Conservation (phyloP, 1,139 yeast species). For the Debaryomyces udenii region DNA sequence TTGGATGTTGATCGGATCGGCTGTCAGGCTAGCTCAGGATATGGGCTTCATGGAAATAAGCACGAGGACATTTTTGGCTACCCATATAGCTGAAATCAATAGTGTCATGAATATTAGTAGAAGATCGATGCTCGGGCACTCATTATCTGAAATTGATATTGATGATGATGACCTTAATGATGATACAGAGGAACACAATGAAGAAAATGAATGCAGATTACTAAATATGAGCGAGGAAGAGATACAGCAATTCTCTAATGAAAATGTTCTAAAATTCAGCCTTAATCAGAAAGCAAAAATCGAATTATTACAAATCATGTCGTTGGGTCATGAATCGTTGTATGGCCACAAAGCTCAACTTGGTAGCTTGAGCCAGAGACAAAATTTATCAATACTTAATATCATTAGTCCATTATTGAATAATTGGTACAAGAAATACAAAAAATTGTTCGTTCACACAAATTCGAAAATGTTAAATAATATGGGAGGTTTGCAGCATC, state of each 20-base stretch:
- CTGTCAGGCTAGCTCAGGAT: constrained; percentile 85
- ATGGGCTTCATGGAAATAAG: constrained; percentile 78
- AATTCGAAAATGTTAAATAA: constrained; percentile 30
- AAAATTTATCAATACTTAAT: constrained; percentile 70
- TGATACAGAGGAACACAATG: constrained; percentile 33
- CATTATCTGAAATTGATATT: constrained; percentile 64
- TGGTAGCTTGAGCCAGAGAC: constrained; percentile 58
- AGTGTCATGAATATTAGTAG: constrained; percentile 73
- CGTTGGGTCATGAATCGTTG: constrained; percentile 81
- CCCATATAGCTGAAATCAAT: constrained; percentile 81
- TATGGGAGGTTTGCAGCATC: constrained; percentile 31
- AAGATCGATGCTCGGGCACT: constrained; percentile 68
- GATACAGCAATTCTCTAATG: constrained; percentile 31
- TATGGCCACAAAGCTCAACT: constrained; percentile 67
- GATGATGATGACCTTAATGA: constrained; percentile 47
- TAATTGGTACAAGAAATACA: constrained; percentile 74
- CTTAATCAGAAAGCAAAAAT: constrained; percentile 74
- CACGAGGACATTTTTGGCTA: constrained; percentile 75
- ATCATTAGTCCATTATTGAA: constrained; percentile 76
- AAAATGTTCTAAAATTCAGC: constrained; percentile 48
- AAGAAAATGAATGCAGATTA: constrained; percentile 35
- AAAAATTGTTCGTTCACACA: constrained; percentile 54
- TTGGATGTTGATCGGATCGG: constrained; percentile 90
- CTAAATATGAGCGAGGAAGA: constrained; percentile 43
- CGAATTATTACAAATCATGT: constrained; percentile 75